Conservation (phyloP, 495 filamentous ascomycete genomes). For the Annulohypoxylon bovei region DNA sequence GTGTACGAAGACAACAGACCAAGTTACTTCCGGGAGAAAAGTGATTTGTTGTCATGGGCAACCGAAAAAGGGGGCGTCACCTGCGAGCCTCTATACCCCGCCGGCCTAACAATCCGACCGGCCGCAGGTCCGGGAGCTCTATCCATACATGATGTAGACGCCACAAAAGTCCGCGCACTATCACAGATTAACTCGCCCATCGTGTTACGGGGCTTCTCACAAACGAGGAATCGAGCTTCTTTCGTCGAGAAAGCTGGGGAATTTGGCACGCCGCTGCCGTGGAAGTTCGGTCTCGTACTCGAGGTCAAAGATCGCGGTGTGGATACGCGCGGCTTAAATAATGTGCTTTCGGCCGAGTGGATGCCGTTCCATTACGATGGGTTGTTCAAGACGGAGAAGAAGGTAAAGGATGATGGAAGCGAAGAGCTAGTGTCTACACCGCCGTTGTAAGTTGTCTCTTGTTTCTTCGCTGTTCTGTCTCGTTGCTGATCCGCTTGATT, state of each 20-base stretch:
- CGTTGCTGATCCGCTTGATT: background rate
- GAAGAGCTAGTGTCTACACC: constrained; percentile 39
- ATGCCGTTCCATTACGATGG: constrained; percentile 69
- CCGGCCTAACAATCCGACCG: constrained; percentile 43
- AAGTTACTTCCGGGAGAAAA: constrained; percentile 54
- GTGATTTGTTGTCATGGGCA: constrained; percentile 42
- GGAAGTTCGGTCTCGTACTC: constrained; percentile 61
- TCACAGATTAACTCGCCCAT: constrained; percentile 62
- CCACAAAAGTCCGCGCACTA: constrained; percentile 59
- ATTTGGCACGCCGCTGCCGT: constrained; percentile 56
- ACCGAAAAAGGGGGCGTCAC: constrained; percentile 29
- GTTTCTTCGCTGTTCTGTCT: background rate
- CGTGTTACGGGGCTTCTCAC: constrained; percentile 61
- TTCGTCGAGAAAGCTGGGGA: constrained; percentile 58
- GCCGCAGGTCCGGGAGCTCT: constrained; percentile 16
- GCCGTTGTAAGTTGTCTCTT: constrained; percentile 31
- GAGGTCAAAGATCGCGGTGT: constrained; percentile 59
- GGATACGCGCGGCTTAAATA: constrained; percentile 51
- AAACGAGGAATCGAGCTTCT: constrained; percentile 54
- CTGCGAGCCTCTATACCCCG: constrained; percentile 45
- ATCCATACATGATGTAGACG: constrained; percentile 51
- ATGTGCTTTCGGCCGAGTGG: constrained; percentile 60
- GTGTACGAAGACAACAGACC: constrained; percentile 51
- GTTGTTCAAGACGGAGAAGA: constrained; percentile 60
- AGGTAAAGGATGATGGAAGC: constrained; percentile 46